Percentiles rank a stretch among this genome's conserved stretches.
Conservation (phyloP, 768 basidiomycete species). For the Atractiella rhizophila region DNA sequence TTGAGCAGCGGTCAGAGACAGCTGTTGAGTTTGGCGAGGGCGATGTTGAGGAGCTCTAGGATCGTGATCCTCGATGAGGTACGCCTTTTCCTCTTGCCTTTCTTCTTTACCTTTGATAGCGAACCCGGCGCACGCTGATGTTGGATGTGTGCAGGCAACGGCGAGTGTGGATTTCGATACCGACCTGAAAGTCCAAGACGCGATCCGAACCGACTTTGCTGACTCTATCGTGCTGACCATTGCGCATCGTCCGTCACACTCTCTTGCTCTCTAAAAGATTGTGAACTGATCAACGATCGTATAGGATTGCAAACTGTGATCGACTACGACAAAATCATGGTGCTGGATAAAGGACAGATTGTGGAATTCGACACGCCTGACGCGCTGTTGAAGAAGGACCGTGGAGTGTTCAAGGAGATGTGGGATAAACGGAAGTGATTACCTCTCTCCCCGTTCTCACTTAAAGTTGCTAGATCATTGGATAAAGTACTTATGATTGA, state of each 20-base stretch:
- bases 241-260: too few relatives aligned
- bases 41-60: constrained; percentile 20
- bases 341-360: constrained; percentile 71
- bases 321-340: constrained; percentile 64
- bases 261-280: too few relatives aligned
- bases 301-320: too few relatives aligned
- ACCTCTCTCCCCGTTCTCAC: too few relatives aligned
- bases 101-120: too few relatives aligned
- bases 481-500: too few relatives aligned
- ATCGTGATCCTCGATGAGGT: constrained; percentile 26
- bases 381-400: constrained; percentile 7
- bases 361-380: constrained; percentile 38
- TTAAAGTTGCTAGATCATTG: too few relatives aligned
- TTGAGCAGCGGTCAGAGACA: constrained; percentile 16
- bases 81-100: constrained; percentile 15
- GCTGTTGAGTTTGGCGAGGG: constrained; percentile 14
- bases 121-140: too few relatives aligned
- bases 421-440: too few relatives aligned
- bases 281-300: constrained; percentile 37
- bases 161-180: constrained; percentile 23
- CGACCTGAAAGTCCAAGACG: constrained; percentile 34
- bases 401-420: too few relatives aligned
- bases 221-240: constrained; percentile 60
- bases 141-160: too few relatives aligned
- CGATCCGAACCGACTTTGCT: constrained; percentile 45